These are phyloP conservation scores for Tolypocladium ophioglossoides DNA, from an alignment of 2,329 filamentous ascomycete species.

Conservation along the genomic window DNA sequence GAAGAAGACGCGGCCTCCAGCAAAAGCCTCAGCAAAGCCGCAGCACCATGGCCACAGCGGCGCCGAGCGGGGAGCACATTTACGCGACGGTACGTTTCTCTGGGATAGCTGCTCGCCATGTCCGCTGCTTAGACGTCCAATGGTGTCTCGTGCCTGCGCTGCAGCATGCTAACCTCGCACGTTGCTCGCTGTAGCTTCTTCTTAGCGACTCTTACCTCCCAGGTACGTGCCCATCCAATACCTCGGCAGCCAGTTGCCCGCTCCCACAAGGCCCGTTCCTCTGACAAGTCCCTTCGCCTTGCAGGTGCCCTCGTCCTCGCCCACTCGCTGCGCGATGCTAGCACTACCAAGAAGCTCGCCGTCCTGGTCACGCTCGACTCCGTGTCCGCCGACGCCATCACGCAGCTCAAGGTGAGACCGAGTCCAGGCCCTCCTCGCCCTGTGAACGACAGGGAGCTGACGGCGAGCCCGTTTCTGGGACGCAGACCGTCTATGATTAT, in stretches of 20 bases:
- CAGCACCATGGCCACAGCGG: constrained; percentile 6
- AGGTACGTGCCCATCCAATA: constrained; percentile 42
- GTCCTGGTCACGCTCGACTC: constrained; percentile 74
- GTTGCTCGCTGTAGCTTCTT: constrained; percentile 54
- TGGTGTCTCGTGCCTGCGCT: not conserved
- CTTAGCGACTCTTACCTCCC: constrained; percentile 88
- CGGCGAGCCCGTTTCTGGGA: not conserved
- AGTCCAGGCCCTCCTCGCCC: not conserved
- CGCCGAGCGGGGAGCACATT: constrained; percentile 35
- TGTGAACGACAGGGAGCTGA: not conserved
- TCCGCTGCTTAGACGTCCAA: not conserved
- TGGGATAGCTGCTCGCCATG: not conserved
- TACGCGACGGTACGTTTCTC: constrained; percentile 43
- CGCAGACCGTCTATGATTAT: constrained; percentile 73
- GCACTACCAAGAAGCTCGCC: constrained; percentile 75
- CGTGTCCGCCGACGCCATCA: constrained; percentile 63
- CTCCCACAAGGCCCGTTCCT: not conserved
- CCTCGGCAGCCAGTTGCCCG: not conserved
- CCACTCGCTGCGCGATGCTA: constrained; percentile 86
- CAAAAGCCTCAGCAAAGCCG: too few relatives aligned
- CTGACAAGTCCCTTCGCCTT: constrained; percentile 3
- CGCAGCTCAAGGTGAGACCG: constrained; percentile 59
- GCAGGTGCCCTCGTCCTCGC: constrained; percentile 85
- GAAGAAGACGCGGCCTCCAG: constrained; percentile 5
- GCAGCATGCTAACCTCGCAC: not conserved